Base-by-base conservation (phyloP, 208 protist genomes). In the Lotmaria passim region DNA sequence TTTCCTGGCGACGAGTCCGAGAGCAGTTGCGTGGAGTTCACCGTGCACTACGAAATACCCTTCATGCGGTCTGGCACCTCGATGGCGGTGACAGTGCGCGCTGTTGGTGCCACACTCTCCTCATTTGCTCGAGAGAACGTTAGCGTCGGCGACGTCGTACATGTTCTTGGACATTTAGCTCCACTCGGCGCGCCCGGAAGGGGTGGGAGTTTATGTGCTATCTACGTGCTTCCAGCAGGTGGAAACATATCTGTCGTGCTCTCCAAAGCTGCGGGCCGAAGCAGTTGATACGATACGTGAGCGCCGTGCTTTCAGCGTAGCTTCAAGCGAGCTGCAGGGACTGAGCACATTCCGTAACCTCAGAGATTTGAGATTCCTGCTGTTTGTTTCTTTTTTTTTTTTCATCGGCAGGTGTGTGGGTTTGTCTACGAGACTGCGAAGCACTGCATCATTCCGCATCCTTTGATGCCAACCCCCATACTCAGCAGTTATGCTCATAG, bases 201-300 rank as follows among this genome's bases (percentile, higher is more conserved):
- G 7, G 28, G 30, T 5, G 38, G 34, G 21, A 33, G 39, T 39
- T 31, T 57, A 19, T 66, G 79, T 69, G 80, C 79, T 75, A 31
- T 96, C 15, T 85, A 79, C 55, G 86, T 83, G 33, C 83, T 93
- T 44, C 85, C 89, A 2, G 70, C 86, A 26, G 91, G 91, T 17
- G 91, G 91, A 36, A 94, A 94, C 73, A 79, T 94, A 12, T 91
- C 90, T 38, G 80, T 93, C 68, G 75, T 95, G 11, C 41, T 70
- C 38, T 59, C 51, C 17, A 65, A 66, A 15, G 24, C 11, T 19
- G 12, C 30, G 0, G 31, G n/a, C 15, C 34, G 28, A 57, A 38
- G 50, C 39, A 24, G 17, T 11, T 46, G 56, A 44, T n/a, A n/a
- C n/a, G 38, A 34, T 23, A 34, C 1, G 14, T 7, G 1, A 34